Conservation (phyloP, 345 rosid species). For the Lagerstroemia speciosa region DNA sequence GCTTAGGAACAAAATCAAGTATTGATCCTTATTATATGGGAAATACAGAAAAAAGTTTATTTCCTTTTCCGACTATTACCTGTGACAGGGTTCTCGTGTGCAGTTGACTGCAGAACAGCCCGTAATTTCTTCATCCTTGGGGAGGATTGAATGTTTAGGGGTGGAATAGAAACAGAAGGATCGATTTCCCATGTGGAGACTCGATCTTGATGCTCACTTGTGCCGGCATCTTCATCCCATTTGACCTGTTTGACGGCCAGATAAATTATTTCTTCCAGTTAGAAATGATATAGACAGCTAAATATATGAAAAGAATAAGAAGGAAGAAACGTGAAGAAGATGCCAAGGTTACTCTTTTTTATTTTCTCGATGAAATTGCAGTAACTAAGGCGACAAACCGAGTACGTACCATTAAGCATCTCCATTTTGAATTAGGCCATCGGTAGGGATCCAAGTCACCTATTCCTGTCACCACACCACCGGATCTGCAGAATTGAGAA, state of each 20-base stretch:
- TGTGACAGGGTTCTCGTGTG: slow-evolving; percentile 41
- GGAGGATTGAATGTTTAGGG: slow-evolving; percentile 63
- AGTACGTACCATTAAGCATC: slow-evolving; percentile 66
- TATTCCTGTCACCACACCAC: slow-evolving; percentile 66
- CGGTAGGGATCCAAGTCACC: slow-evolving; percentile 66
- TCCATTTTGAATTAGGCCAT: slow-evolving; percentile 96
- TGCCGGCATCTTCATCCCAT: slow-evolving; percentile 63
- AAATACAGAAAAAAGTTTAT: neutral
- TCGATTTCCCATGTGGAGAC: slow-evolving; percentile 95
- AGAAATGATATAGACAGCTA: too few species aligned
- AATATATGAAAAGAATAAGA: too few species aligned
- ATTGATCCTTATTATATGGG: neutral
- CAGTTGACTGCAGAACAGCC: slow-evolving; percentile 48
- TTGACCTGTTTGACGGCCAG: slow-evolving; percentile 41
- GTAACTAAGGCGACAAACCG: neutral
- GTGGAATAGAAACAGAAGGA: slow-evolving; percentile 65
- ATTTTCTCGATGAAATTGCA: neutral
- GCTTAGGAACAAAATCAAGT: slow-evolving; percentile 13
- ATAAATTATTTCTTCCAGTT: neutral
- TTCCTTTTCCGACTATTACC: slow-evolving; percentile 23
- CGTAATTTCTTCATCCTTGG: slow-evolving; percentile 74
- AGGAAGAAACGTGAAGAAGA: too few species aligned
- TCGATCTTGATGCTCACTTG: slow-evolving; percentile 49
- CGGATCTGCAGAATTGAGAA: slow-evolving; percentile 34
- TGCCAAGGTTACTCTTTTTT: neutral